Conservation (phyloP, 768 basidiomycete species). For the Suillus occidentalis region DNA sequence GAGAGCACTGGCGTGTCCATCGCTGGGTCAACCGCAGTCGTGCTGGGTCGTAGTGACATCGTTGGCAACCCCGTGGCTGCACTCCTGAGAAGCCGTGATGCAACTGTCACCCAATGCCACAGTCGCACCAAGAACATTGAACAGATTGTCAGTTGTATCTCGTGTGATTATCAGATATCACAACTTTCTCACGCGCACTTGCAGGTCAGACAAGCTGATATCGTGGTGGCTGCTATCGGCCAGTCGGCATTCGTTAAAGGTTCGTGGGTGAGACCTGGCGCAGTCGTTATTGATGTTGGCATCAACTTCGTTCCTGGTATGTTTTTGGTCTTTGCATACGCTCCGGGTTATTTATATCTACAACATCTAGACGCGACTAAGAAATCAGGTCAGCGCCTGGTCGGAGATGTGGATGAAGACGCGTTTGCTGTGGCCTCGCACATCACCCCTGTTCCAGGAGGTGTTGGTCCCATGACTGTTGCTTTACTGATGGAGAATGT, state of each 20-base stretch:
- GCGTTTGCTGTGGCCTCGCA: conserved; percentile 79
- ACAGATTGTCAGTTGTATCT: conserved; percentile 57
- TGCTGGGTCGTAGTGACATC: conserved; percentile 96
- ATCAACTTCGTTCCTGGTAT: conserved; percentile 93
- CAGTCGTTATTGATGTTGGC: conserved; percentile 95
- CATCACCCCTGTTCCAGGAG: conserved; percentile 98
- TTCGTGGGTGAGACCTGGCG: conserved; percentile 93
- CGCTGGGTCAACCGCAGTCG: conserved; percentile 80
- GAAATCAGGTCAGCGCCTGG: conserved; percentile 93
- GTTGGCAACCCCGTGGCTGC: conserved; percentile 95
- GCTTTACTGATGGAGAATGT: conserved; percentile 98
- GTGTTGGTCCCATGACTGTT: conserved; percentile 99
- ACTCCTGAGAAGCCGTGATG: conserved; percentile 85
- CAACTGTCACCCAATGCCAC: conserved; percentile 98
- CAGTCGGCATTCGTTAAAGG: conserved; percentile 89
- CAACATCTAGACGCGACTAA: conserved; percentile 68
- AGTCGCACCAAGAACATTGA: conserved; percentile 83
- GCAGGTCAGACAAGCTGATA: conserved; percentile 84
- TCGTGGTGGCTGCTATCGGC: conserved; percentile 96
- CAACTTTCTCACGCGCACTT: conserved; percentile 8
- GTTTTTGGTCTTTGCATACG: conserved; percentile 11
- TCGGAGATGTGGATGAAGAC: conserved; percentile 88
- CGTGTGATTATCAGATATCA: conserved; percentile 9
- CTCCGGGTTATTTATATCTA: neutral
- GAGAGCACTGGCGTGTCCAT: conserved; percentile 82